Conservation (phyloP, 1,284 basidiomycete species). For the Takashimella tepidaria region DNA sequence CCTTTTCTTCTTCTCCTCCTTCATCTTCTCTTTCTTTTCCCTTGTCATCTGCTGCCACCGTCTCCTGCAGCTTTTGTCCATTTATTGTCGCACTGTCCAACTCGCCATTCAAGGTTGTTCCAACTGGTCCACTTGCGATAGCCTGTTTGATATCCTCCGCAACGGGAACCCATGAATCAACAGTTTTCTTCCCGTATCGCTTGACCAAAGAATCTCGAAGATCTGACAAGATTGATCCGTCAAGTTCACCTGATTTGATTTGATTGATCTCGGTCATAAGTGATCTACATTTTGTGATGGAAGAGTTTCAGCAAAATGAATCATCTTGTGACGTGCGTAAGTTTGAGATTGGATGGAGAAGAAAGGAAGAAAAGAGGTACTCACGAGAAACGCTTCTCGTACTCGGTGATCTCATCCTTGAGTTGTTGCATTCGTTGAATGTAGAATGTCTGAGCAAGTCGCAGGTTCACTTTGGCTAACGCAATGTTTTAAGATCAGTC, state of each 20-base stretch:
- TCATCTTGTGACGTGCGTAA: background rate
- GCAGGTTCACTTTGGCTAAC: conserved; percentile 56
- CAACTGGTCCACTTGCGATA: conserved; percentile 20
- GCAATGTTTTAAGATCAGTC: background rate
- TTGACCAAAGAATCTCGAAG: conserved; percentile 40
- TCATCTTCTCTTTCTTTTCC: background rate
- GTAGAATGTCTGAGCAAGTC: conserved; percentile 69
- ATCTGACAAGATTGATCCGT: conserved; percentile 54
- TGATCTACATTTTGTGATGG: background rate
- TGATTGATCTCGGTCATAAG: conserved; percentile 52
- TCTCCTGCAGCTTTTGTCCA: background rate
- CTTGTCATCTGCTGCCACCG: background rate
- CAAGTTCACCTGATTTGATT: conserved; percentile 65
- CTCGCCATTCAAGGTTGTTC: too few relatives aligned
- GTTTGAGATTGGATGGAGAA: background rate
- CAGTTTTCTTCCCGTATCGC: conserved; percentile 37
- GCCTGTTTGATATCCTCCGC: conserved; percentile 28
- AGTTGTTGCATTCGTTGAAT: conserved; percentile 64
- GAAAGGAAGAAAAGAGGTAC: conserved; percentile 16
- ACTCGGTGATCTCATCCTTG: conserved; percentile 59
- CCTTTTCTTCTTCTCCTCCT: conserved; percentile 4
- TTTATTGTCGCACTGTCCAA: too few relatives aligned
- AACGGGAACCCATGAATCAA: conserved; percentile 39
- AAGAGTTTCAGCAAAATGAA: background rate
- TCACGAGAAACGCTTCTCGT: conserved; percentile 74